Percentiles rank a stretch among this genome's conserved stretches.
These are phyloP conservation scores for Rhodosporidiobolus odoratus DNA, from an alignment of 768 basidiomycete species.

Conservation along the genomic window DNA sequence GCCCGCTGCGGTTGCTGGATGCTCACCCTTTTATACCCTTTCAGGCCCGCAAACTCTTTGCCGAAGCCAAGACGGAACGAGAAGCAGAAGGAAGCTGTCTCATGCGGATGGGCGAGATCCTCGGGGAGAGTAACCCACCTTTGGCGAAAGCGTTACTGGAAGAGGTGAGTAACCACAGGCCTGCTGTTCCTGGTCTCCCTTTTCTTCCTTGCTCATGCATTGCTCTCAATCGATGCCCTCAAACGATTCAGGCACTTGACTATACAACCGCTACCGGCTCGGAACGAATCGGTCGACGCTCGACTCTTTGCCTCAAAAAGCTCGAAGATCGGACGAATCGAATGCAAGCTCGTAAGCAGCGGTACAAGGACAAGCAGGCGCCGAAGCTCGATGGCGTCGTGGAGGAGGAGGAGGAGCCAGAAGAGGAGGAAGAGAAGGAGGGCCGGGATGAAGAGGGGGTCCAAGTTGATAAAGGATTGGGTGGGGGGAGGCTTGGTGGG, in stretches of 20 bases:
- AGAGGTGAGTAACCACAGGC: constrained; percentile 18
- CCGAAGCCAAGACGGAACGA: not conserved
- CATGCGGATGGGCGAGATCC: constrained; percentile 16
- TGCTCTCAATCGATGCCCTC: not conserved
- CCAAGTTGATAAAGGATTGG: too few relatives aligned
- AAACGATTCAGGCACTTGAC: not conserved
- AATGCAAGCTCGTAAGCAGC: too few relatives aligned
- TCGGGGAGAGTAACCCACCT: not conserved
- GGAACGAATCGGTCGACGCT: constrained; percentile 4
- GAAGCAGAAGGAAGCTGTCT: constrained; percentile 18
- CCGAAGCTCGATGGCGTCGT: too few relatives aligned
- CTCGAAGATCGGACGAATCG: not conserved
- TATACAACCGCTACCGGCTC: not conserved
- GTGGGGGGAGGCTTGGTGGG: too few relatives aligned
- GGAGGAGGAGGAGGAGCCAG: too few relatives aligned
- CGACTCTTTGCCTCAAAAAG: not conserved
- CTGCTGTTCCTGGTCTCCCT: not conserved
- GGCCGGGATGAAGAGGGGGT: too few relatives aligned
- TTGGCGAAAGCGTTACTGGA: not conserved
- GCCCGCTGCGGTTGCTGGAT: too few relatives aligned
- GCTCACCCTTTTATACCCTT: not conserved
- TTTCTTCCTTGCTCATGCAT: not conserved
- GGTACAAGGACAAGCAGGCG: too few relatives aligned
- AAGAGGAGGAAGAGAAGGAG: too few relatives aligned
- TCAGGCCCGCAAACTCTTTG: constrained; percentile 19